Percentiles rank a stretch among this genome's conserved stretches.
Conservation (phyloP, 768 basidiomycete species). For the Tephrocybe sp. region DNA sequence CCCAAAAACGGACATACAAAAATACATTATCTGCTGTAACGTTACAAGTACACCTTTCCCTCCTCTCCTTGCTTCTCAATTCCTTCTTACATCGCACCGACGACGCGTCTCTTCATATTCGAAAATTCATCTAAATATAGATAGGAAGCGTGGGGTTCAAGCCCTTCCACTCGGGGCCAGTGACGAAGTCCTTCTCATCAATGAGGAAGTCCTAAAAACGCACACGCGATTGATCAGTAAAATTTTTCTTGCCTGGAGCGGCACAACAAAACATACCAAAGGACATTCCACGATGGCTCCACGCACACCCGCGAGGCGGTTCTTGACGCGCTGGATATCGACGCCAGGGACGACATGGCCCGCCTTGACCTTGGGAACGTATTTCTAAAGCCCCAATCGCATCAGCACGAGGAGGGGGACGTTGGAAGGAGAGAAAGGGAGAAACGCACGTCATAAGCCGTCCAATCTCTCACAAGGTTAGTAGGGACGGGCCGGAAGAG, state of each 20-base stretch:
- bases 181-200: constrained; percentile 71
- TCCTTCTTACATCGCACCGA: too few relatives aligned
- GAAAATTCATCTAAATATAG: too few relatives aligned
- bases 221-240: background rate
- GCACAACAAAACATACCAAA: constrained; percentile 45
- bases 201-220: constrained; percentile 75
- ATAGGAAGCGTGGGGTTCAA: constrained; percentile 79
- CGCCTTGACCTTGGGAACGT: constrained; percentile 72
- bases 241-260: too few relatives aligned
- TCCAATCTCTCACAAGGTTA: constrained; percentile 79
- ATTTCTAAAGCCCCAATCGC: constrained; percentile 46
- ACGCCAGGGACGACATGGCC: constrained; percentile 79
- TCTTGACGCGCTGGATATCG: constrained; percentile 70
- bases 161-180: constrained; percentile 70
- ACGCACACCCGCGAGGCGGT: constrained; percentile 64
- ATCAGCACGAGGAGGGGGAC: background rate
- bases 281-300: constrained; percentile 79
- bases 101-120: too few relatives aligned
- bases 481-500: constrained; percentile 86
- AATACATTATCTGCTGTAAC: too few relatives aligned
- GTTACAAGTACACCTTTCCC: too few relatives aligned
- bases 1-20: too few relatives aligned
- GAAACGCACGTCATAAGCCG: constrained; percentile 66
- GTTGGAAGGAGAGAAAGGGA: constrained; percentile 1
- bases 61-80: too few relatives aligned